Base-by-base conservation (phyloP, 257 asterid genomes). In the Gentiana straminea region DNA sequence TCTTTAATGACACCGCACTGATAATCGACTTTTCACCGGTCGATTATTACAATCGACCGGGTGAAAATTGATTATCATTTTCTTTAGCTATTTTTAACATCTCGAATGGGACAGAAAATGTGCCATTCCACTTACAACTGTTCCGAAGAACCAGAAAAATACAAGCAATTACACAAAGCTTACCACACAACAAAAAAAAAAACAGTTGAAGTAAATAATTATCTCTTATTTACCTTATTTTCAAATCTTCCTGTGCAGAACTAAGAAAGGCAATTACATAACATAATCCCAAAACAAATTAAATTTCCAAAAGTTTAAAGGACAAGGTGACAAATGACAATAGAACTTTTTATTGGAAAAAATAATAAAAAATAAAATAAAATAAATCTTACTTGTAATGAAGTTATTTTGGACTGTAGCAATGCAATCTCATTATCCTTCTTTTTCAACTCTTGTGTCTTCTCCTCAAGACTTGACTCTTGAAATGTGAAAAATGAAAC, bases 381-480 rank as follows among this genome's bases (percentile, higher is more conserved):
- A 43, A 36, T 51, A 61, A 43, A 61, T 60, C 94, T 81, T 73
- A 87, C 98, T 57, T 71, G 86, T 33, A 87, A 76, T 62, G 94
- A 78, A 64, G 82, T 72, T 62, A 87, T 60, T 65, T 87, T 92
- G 60, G 60, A 71, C 77, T 85, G 84, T 86, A 91, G 45, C 51
- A 84, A 87, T 11, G 51, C 61, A 55, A 91, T 66, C 62, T 55
- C 72, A 48, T 65, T 81, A 49, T 83, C 94, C 64, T 84, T 91
- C 37, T 73, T 86, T 66, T 82, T 77, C 38, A 81, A 43, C 70
- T 78, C 94, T 62, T 52, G 79, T 66, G 24, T 24, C 24, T 24
- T 24, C 24, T 24, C 24, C 24, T 24, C 24, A 24, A 24, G 24
- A 24, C 24, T 70, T 41, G 77, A 76, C 73, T 86, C 98, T 90